phyloP scores from a whole-genome alignment of 768 basidiomycete species.

The Butyriboletus loyo region DNA sequence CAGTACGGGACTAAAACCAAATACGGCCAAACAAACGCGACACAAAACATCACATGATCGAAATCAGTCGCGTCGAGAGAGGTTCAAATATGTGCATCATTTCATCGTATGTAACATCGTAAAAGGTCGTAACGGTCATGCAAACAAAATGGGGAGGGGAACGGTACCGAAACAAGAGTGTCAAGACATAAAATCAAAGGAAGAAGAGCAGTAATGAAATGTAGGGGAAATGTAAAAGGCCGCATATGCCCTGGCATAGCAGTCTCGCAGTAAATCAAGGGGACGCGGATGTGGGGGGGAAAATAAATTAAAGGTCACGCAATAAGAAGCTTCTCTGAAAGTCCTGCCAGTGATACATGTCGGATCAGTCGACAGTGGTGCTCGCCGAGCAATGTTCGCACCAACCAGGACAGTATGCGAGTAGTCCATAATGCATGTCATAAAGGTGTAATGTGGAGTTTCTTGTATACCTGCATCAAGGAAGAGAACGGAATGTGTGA shows the following conservation, averaged over 20 bases:
- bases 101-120: constrained; percentile 29
- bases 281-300: constrained; percentile 5
- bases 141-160: constrained; percentile 9
- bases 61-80: constrained; percentile 14
- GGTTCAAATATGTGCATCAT: constrained; percentile 18
- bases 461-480: constrained; percentile 24
- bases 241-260: neutral
- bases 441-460: constrained; percentile 15
- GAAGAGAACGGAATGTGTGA: constrained; percentile 13
- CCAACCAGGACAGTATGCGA: constrained; percentile 25
- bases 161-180: constrained; percentile 1
- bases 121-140: constrained; percentile 25
- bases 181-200: constrained; percentile 11
- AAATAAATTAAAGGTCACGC: constrained; percentile 21
- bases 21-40: constrained; percentile 19
- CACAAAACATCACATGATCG: constrained; percentile 21
- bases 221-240: neutral
- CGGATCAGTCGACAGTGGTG: constrained; percentile 16
- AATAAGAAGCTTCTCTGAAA: constrained; percentile 21
- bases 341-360: constrained; percentile 17
- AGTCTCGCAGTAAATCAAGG: constrained; percentile 1
- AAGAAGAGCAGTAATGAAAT: constrained; percentile 7
- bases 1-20: constrained; percentile 13
- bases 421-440: constrained; percentile 30
- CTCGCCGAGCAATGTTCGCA: constrained; percentile 10